Evolutionary conservation across 495 filamentous ascomycete genomes (phyloP).

Genomic region (Aspergillus incahuasiensis): DNA sequence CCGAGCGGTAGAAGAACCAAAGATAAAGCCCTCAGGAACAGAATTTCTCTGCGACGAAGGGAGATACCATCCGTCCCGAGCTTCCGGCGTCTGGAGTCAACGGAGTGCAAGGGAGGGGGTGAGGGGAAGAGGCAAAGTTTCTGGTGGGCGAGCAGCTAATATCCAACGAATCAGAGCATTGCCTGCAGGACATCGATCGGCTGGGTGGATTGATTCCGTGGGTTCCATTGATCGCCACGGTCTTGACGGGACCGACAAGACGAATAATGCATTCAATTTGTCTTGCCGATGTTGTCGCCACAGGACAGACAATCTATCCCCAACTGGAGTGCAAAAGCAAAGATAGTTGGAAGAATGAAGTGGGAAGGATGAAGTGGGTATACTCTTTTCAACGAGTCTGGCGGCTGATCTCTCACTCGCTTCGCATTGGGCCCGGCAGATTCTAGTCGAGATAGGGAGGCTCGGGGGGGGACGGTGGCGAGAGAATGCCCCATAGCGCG

Average conservation of each 20-base stretch:
- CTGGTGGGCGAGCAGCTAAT: slow-evolving; percentile 6
- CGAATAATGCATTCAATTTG: slow-evolving; percentile 8
- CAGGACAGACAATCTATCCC: slow-evolving; percentile 2
- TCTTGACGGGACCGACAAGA: slow-evolving; percentile 2
- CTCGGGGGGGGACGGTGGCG: not conserved
- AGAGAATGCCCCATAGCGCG: not conserved
- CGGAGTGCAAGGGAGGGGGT: not conserved
- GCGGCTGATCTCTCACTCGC: not conserved
- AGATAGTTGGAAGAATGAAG: slow-evolving; percentile 1
- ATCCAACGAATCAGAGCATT: slow-evolving; percentile 23
- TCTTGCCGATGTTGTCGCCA: slow-evolving; percentile 13
- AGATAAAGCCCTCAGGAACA: not conserved
- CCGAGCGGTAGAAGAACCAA: slow-evolving; percentile 1
- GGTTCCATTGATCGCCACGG: slow-evolving; percentile 16
- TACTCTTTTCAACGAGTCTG: not conserved
- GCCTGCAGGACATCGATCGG: slow-evolving; percentile 4
- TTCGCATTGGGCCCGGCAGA: not conserved
- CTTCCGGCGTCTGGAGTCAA: not conserved
- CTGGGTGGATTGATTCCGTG: slow-evolving; percentile 13
- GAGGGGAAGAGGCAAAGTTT: slow-evolving; percentile 8
- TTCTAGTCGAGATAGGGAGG: not conserved
- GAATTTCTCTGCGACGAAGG: not conserved
- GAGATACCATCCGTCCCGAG: slow-evolving; percentile 1
- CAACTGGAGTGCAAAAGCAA: not conserved
- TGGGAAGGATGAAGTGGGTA: slow-evolving; percentile 5